Conservation (phyloP, 768 basidiomycete species). For the Mycena haematopus region DNA sequence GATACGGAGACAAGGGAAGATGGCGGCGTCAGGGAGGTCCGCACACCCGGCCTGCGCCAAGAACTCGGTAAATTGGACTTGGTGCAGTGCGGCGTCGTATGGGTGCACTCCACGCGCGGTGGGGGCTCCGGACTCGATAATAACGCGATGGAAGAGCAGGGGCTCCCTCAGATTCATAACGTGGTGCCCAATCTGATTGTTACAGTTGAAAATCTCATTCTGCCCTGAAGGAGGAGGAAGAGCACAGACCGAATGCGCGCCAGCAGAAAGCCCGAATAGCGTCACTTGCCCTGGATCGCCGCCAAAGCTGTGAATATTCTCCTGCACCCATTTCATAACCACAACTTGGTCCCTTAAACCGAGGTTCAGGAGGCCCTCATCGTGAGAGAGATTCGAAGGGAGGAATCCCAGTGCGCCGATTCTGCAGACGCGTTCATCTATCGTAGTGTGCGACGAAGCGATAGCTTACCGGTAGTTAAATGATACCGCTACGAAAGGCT, state of each 20-base stretch:
- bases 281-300: constrained; percentile 10
- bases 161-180: neutral
- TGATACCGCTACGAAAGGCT: constrained; percentile 6
- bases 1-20: constrained; percentile 10
- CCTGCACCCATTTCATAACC: constrained; percentile 11
- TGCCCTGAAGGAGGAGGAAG: neutral
- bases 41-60: constrained; percentile 1
- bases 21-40: neutral
- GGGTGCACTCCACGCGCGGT: neutral
- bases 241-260: constrained; percentile 7
- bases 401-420: constrained; percentile 7
- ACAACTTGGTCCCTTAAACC: constrained; percentile 5
- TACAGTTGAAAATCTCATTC: neutral
- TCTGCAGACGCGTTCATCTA: neutral
- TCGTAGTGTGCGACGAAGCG: neutral
- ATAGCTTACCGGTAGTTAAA: constrained; percentile 7
- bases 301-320: constrained; percentile 4
- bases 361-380: constrained; percentile 4
- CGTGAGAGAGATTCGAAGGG: constrained; percentile 2
- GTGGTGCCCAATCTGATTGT: constrained; percentile 4
- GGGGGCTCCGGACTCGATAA: constrained; percentile 2
- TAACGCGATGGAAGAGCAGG: constrained; percentile 6
- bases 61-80: constrained; percentile 3
- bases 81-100: constrained; percentile 8
- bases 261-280: constrained; percentile 11